Base-by-base conservation (phyloP, 2,329 filamentous ascomycete species). In the Pestalotiopsis sp. region DNA sequence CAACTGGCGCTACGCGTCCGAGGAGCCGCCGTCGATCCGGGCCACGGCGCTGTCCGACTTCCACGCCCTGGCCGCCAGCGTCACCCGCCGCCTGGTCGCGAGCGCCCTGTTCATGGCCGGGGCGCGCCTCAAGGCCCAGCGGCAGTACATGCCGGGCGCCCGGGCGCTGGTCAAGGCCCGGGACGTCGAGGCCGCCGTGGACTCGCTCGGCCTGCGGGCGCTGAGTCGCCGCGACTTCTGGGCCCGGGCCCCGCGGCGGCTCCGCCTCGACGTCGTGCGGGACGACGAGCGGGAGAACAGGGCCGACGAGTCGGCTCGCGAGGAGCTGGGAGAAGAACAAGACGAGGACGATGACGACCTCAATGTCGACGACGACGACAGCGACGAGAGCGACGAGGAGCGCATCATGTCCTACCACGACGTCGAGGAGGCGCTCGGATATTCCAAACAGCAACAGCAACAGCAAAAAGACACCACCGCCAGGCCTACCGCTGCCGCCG, bases 41-140 rank as follows among this genome's bases (percentile, higher is more conserved):
- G 87, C 90, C 6, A 94, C 93, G 1, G 90, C 92, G 0, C 85
- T 97, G n/a, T 85, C 88, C 4, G 93, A 96, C 73, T 91, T 97
- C 59, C 86, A 94, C 74, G 87, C 87, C 9, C 79, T 97, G 2
- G 83, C 87, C 0, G 77, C 92, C 1, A 92, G 87, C 66, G 72
- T 96, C 14, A 95, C 92, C 0, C 88, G 88, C 69, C 86, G 92
- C 13, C 80, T 97, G 1, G 83, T 96, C 2, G 88, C 92, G 61
- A 88, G 92, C 0, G 83, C 89, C 0, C 81, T 96, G 0, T 92
- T 91, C 73, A 87, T 93, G 68, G 88, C 91, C n/a, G 86, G 88
- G 77, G 91, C 92, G 2, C 86, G 93, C 57, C 80, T 94, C 27
- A 86, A 90, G 66, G 84, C 89, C 3, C 84, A 82, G 72, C 52